Conservation (phyloP, 208 protist species). For the Trichomonas tenax region DNA sequence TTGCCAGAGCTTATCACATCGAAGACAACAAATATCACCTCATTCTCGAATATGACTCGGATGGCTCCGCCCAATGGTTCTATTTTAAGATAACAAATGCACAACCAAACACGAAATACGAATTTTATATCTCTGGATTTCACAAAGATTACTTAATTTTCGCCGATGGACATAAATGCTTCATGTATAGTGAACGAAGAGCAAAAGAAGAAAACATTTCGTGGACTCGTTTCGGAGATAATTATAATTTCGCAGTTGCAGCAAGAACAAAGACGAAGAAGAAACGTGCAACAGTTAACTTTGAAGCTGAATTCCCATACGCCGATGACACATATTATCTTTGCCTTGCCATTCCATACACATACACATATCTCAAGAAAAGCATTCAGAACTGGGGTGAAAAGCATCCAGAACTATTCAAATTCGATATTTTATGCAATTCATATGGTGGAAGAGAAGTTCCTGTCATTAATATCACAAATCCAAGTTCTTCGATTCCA, state of each 20-base stretch:
- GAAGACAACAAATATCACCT: not conserved
- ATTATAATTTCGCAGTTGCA: not conserved
- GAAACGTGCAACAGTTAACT: conserved; percentile 55
- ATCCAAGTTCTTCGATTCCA: not conserved
- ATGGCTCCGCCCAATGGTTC: not conserved
- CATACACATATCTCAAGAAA: conserved; percentile 62
- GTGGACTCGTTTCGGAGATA: not conserved
- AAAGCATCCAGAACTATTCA: not conserved
- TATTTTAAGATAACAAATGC: not conserved
- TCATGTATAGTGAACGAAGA: conserved; percentile 6
- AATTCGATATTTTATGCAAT: not conserved
- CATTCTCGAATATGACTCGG: not conserved
- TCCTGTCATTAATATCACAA: not conserved
- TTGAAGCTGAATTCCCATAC: conserved; percentile 58
- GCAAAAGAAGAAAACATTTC: not conserved
- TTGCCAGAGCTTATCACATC: not conserved
- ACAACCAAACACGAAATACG: not conserved
- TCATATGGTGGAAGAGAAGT: not conserved
- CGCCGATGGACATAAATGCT: not conserved
- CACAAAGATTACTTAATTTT: not conserved
- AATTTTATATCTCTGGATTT: conserved; percentile 14
- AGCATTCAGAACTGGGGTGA: not conserved
- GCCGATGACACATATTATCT: conserved; percentile 62
- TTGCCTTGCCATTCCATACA: conserved; percentile 81
- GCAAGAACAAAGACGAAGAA: not conserved